These are phyloP conservation scores for Serendipita sp. DNA, from an alignment of 768 basidiomycete genomes.

Conservation along the genomic window DNA sequence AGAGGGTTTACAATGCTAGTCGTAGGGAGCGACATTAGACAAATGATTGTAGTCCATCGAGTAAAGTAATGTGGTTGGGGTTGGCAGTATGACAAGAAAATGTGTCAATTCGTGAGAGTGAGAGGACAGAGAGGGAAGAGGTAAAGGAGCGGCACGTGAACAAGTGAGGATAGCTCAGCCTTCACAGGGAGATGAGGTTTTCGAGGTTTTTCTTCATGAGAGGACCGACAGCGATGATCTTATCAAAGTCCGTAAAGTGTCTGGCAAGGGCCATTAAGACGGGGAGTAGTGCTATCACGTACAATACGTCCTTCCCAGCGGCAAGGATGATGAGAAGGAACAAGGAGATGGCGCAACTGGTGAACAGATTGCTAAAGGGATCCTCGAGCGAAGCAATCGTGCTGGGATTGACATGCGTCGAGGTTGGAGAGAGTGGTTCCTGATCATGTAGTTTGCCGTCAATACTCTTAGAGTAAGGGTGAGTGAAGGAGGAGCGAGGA, in stretches of 20 bases:
- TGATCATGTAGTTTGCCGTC: too few species aligned
- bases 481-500: too few species aligned
- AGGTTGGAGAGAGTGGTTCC: too few species aligned
- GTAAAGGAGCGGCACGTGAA: neutral
- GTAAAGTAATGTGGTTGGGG: too few species aligned
- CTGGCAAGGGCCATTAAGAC: neutral
- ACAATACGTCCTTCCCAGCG: conserved; percentile 2
- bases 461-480: too few species aligned
- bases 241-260: neutral
- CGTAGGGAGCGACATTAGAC: too few species aligned
- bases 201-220: conserved; percentile 1
- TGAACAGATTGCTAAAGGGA: neutral
- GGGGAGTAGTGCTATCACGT: conserved; percentile 1
- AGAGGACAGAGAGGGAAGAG: too few species aligned
- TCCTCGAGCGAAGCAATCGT: neutral
- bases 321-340: neutral
- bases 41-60: too few species aligned
- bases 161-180: neutral
- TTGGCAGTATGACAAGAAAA: too few species aligned
- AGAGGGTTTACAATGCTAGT: too few species aligned
- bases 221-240: neutral
- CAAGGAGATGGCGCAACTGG: neutral
- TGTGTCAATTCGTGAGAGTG: neutral
- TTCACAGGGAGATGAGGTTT: neutral
- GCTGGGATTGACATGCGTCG: too few species aligned